Evolutionary conservation across 1,284 basidiomycete species (phyloP), one percentile per base, ranked within the genome.

Genomic region (Trichosporon inkin): DNA sequence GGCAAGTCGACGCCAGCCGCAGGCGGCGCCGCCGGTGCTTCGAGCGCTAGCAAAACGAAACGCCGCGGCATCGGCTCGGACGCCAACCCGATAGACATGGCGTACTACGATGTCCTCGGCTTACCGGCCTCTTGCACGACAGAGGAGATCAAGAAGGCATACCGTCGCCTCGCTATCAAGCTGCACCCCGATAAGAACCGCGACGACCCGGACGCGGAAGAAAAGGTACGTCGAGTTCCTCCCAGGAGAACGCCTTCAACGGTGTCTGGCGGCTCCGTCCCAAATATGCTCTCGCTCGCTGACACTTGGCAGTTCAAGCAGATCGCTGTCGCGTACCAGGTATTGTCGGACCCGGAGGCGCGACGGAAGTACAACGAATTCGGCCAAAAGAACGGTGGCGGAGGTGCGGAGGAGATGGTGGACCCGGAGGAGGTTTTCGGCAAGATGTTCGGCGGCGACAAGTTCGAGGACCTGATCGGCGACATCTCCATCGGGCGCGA

Each of bases 311-410:
- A 78, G 55, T 93, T 93, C 82, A 91, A 93, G 73, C 83, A 88
- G 66, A 91, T 93, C 67, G 88, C 90, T 0, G 88, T 92, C 54
- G 91, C 90, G 1, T 93, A 93, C 60, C 78, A 79, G 79, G 88
- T 92, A 5, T 84, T 99, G 1, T 94, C 91, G 0, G 95, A 99
- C 70, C 85, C 88, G 0, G 81, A 79, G 6, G 82, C 95, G 3
- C 85, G 94, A 14, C 85, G 85, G 69, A 96, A 95, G 78, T 97
- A 97, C 80, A 98, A 99, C 78, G 92, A 96, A 69, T 82, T 83
- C 67, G 82, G 82, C 3, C 78, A 78, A 59, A 77, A 77, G 70
- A 76, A 77, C 49, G 77, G 77, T 10, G 77, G 77, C 22, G 64
- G 64, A 6, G 67, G 65, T 3, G 72, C 71, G 8, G 76, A 77